Base-by-base conservation (phyloP, 2,329 filamentous ascomycete genomes). In the Paecilomyces niveus region DNA sequence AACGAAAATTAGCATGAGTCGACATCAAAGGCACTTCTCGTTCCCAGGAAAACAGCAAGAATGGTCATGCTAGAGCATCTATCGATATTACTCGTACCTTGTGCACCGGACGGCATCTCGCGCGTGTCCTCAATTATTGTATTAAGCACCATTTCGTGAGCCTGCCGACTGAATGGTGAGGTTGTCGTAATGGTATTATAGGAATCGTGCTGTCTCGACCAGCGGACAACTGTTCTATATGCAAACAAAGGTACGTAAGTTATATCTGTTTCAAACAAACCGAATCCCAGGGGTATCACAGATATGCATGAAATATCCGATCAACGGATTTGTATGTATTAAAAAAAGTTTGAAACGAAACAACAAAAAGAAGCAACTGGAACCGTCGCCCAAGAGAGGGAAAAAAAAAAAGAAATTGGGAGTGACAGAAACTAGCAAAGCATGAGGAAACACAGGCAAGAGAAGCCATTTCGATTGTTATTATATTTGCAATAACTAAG, bases 121-220 rank as follows among this genome's bases (percentile, higher is more conserved):
- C 69, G 72, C 56, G 62, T 70, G 63, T 86, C 82, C 75, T 87
- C 83, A 59, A 85, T 81, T 79, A 86, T 81, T 62, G 84, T 85
- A 82, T 87, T 86, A 82, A 87, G 82, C 62, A 75, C 72, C 66
- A 79, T 77, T 68, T 78, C 80, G 68, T 79, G 80, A 76, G 71
- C 83, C 83, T 81, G 84, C 82, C 80, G 80, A 75, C 78, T 66
- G 54, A 76, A 78, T 59, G 81, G 77, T 68, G 71, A 76, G 76
- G 83, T 85, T 56, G 75, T 77, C 66, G 75, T 75, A 61, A 77
- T 72, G 61, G 78, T 78, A 68, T 81, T 78, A 68, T 74, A 71
- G 72, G 74, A 74, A 65, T 74, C 73, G 9, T 65, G 76, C 70
- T 80, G 82, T 82, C 54, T 64, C 74, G 67, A 56, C 57, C 61